Evolutionary conservation across 2,329 filamentous ascomycete genomes (phyloP).

Genomic region (Nemania abortiva): DNA sequence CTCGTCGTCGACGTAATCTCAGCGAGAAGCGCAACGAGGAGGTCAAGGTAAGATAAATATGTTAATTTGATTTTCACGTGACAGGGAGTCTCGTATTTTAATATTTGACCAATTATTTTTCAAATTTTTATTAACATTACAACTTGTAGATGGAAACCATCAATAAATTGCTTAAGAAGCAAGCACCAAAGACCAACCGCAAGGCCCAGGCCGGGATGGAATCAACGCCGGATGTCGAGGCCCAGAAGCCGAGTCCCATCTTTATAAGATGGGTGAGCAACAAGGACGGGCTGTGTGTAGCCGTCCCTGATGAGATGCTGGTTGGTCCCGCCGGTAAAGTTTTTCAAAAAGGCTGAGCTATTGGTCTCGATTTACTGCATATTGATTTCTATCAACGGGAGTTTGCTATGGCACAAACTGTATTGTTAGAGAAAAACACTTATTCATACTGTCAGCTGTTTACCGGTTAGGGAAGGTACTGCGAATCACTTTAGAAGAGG

Average conservation of each 20-base stretch:
- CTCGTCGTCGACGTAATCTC: constrained; percentile 70
- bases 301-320: constrained; percentile 76
- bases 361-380: not conserved
- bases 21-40: constrained; percentile 74
- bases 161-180: constrained; percentile 89
- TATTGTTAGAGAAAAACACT: not conserved
- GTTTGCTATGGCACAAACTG: not conserved
- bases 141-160: constrained; percentile 82
- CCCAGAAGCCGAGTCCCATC: constrained; percentile 66
- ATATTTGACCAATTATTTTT: constrained; percentile 19
- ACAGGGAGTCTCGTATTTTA: not conserved
- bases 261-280: constrained; percentile 79
- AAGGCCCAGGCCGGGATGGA: constrained; percentile 63
- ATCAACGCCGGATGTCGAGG: constrained; percentile 61
- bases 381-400: not conserved
- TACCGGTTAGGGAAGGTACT: not conserved
- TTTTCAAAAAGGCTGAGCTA: constrained; percentile 56
- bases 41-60: constrained; percentile 65
- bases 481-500: not conserved
- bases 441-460: not conserved
- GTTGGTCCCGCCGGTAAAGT: constrained; percentile 70
- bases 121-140: not conserved
- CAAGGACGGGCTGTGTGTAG: constrained; percentile 71
- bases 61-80: not conserved
- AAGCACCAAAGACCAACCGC: constrained; percentile 79